Percentiles rank a stretch among this genome's conserved stretches.
Conservation (phyloP, 352 stramenopile species). For the Phytophthora podocarpi region DNA sequence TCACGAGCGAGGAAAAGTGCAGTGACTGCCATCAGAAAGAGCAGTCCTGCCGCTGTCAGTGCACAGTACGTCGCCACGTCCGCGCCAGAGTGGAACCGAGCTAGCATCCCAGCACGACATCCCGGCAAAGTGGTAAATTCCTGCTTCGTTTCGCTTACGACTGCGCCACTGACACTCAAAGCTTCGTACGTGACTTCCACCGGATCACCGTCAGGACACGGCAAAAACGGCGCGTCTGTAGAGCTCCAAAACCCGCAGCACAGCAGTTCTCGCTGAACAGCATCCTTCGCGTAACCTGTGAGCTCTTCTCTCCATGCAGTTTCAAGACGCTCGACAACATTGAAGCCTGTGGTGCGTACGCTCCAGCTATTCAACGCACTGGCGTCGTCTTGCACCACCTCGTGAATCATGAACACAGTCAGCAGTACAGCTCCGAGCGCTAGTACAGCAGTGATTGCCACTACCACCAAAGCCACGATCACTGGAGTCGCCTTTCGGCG, state of each 20-base stretch:
- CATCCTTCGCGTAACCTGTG: conserved; percentile 46
- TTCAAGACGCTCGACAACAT: conserved; percentile 55
- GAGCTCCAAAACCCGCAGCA: conserved; percentile 71
- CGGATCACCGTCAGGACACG: conserved; percentile 53
- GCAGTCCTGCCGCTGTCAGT: conserved; percentile 34
- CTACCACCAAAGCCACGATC: conserved; percentile 28
- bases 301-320: conserved; percentile 48
- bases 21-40: conserved; percentile 46
- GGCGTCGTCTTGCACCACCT: conserved; percentile 56
- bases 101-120: conserved; percentile 61
- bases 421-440: conserved; percentile 45
- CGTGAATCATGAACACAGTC: conserved; percentile 65
- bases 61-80: conserved; percentile 50
- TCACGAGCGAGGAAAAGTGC: conserved; percentile 68
- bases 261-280: conserved; percentile 65
- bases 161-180: conserved; percentile 56
- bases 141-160: conserved; percentile 48
- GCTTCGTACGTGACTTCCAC: conserved; percentile 67
- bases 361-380: conserved; percentile 68
- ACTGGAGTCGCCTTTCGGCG: conserved; percentile 16
- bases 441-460: conserved; percentile 47
- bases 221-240: conserved; percentile 47
- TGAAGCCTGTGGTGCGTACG: conserved; percentile 72
- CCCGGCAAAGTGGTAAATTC: conserved; percentile 55
- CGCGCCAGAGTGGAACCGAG: conserved; percentile 48